Evolutionary conservation across 1,139 yeast genomes (phyloP).

Genomic region (Candida pseudoviswanathii): DNA sequence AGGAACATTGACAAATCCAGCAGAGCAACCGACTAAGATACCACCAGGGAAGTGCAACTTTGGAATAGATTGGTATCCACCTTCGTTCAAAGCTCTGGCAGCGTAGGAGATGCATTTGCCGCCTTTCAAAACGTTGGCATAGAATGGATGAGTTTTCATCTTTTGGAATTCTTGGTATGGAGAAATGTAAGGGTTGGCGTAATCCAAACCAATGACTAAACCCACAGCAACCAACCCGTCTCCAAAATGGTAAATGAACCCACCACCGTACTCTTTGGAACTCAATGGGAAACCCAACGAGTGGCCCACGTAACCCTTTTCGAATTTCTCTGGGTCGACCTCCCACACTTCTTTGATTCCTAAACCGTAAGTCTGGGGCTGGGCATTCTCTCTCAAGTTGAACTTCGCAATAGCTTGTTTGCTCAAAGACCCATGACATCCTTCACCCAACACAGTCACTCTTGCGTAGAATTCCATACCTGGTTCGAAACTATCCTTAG

Average conservation of each 20-base stretch:
- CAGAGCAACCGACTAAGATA: slow-evolving; percentile 88
- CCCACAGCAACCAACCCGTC: slow-evolving; percentile 91
- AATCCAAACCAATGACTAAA: slow-evolving; percentile 88
- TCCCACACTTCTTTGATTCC: slow-evolving; percentile 98
- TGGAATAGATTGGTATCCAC: slow-evolving; percentile 92
- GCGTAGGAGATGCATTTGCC: slow-evolving; percentile 94
- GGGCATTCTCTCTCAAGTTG: slow-evolving; percentile 63
- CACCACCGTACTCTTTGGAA: slow-evolving; percentile 85
- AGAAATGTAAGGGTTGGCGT: slow-evolving; percentile 88
- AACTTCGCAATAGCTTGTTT: slow-evolving; percentile 73
- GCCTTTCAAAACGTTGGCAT: slow-evolving; percentile 72
- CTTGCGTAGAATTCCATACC: slow-evolving; percentile 97
- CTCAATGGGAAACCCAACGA: slow-evolving; percentile 87
- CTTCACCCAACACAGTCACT: slow-evolving; percentile 88
- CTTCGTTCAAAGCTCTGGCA: slow-evolving; percentile 95
- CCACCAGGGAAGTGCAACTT: slow-evolving; percentile 94
- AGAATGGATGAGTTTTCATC: slow-evolving; percentile 90
- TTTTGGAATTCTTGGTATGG: slow-evolving; percentile 96
- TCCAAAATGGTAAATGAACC: slow-evolving; percentile 95
- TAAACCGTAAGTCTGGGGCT: slow-evolving; percentile 89
- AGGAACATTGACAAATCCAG: slow-evolving; percentile 96
- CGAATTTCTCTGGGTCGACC: slow-evolving; percentile 81
- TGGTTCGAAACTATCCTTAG: slow-evolving; percentile 80
- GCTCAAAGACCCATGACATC: slow-evolving; percentile 92
- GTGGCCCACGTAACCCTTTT: slow-evolving; percentile 82